These are phyloP conservation scores for Ceratocystis ficicola DNA, from an alignment of 2,329 filamentous ascomycete species.

Conservation along the genomic window DNA sequence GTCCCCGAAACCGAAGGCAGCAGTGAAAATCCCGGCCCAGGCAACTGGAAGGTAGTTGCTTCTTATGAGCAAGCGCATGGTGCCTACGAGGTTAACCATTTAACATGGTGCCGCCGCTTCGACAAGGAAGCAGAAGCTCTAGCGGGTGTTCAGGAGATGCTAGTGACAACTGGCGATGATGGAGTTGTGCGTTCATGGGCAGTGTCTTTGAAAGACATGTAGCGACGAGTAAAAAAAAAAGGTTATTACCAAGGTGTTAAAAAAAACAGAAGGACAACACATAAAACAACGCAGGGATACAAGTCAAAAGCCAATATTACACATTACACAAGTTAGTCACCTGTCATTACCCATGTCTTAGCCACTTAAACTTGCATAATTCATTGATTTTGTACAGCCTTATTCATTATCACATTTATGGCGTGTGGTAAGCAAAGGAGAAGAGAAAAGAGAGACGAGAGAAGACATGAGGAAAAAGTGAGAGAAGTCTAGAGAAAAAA, in stretches of 20 bases:
- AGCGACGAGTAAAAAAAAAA: background rate
- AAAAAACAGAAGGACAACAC: background rate
- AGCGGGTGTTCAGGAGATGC: conserved; percentile 57
- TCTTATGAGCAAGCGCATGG: conserved; percentile 67
- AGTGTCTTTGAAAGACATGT: conserved; percentile 28
- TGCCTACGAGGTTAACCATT: conserved; percentile 88
- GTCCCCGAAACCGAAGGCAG: background rate
- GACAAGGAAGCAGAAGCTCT: conserved; percentile 49
- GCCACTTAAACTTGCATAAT: background rate
- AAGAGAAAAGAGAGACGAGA: conserved; percentile 9
- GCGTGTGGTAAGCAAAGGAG: conserved; percentile 9
- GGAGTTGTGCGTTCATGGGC: conserved; percentile 78
- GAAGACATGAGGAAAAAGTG: conserved; percentile 6
- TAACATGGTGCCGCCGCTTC: conserved; percentile 71
- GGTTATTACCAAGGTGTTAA: background rate
- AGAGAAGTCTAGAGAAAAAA: conserved; percentile 7
- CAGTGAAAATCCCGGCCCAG: conserved; percentile 26
- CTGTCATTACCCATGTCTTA: background rate
- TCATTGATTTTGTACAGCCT: conserved; percentile 8
- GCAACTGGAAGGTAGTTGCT: conserved; percentile 60
- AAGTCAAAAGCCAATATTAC: no score
- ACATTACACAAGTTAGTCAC: no score
- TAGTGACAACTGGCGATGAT: conserved; percentile 87
- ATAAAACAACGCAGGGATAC: no score
- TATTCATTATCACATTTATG: background rate